Conservation (phyloP, 768 basidiomycete species). For the Kwoniella pini region DNA sequence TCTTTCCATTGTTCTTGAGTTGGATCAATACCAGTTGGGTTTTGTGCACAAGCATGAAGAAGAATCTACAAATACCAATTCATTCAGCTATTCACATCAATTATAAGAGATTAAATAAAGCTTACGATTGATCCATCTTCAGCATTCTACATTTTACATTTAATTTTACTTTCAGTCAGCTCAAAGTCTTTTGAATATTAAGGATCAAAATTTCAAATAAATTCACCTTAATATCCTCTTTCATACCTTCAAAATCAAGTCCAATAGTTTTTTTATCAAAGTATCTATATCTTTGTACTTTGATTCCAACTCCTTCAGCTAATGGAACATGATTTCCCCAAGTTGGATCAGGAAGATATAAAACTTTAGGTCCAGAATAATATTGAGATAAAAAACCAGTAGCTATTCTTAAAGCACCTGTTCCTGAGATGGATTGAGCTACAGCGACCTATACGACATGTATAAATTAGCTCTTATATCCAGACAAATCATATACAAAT, state of each 20-base stretch:
- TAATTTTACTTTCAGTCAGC: conserved; percentile 5
- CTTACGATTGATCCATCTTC: conserved; percentile 72
- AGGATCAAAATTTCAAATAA: neutral
- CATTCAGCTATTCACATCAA: too few species aligned
- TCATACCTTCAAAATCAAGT: conserved; percentile 85
- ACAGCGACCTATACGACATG: conserved; percentile 65
- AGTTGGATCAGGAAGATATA: conserved; percentile 88
- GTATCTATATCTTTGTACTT: conserved; percentile 82
- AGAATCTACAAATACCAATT: conserved; percentile 66
- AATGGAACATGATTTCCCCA: conserved; percentile 94
- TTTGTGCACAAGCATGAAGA: conserved; percentile 96
- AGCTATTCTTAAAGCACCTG: conserved; percentile 93
- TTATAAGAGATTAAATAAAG: too few species aligned
- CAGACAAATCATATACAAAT: neutral
- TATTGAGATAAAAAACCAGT: conserved; percentile 85
- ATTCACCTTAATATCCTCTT: conserved; percentile 75
- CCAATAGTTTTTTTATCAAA: conserved; percentile 77
- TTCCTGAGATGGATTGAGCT: conserved; percentile 95
- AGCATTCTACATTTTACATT: conserved; percentile 55
- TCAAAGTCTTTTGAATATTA: too few species aligned
- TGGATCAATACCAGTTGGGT: conserved; percentile 96
- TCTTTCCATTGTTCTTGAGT: conserved; percentile 89
- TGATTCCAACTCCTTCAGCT: conserved; percentile 82
- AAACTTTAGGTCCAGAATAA: conserved; percentile 69
- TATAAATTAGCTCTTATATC: neutral